Conservation (phyloP, 148 eudicot species). For the Nepenthes gracilis region DNA sequence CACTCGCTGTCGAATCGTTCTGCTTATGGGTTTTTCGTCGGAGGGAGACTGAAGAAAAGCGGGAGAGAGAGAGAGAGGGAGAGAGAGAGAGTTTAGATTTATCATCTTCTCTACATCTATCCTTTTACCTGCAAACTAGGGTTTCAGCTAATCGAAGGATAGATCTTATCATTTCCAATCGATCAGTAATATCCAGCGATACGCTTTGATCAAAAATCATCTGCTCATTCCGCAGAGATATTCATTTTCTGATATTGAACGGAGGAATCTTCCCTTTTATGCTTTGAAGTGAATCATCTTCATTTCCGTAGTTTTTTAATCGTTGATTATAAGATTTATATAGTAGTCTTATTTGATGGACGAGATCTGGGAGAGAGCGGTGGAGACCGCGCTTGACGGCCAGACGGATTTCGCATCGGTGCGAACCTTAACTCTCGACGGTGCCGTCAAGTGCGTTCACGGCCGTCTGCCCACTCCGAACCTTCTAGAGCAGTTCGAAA, state of each 20-base stretch:
- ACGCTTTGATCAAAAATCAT: not conserved
- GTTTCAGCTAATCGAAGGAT: slow-evolving; percentile 9
- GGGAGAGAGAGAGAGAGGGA: slow-evolving; percentile 12
- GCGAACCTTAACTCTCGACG: slow-evolving; percentile 72
- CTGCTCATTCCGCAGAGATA: not conserved
- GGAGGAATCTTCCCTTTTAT: not conserved
- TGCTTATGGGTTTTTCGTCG: too few species aligned
- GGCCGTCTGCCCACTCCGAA: slow-evolving; percentile 72
- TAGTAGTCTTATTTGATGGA: slow-evolving; percentile 36
- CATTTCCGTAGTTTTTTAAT: not conserved
- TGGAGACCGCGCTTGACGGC: slow-evolving; percentile 82
- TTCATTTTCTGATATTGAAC: not conserved
- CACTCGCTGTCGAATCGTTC: not conserved
- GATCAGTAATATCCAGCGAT: not conserved
- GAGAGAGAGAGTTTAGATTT: slow-evolving; percentile 11
- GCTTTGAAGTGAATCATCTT: not conserved
- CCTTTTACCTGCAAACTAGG: slow-evolving; percentile 14
- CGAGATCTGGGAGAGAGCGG: slow-evolving; percentile 96
- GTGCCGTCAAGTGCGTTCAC: slow-evolving; percentile 76
- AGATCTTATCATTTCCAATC: not conserved
- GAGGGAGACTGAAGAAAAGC: too few species aligned
- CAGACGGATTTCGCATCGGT: slow-evolving; percentile 36
- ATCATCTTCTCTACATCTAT: not conserved
- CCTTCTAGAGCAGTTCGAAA: slow-evolving; percentile 58
- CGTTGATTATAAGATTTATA: not conserved